A percentile compares a stretch with the other conserved stretches of the same genome.
Evolutionary conservation across 2,329 filamentous ascomycete genomes (phyloP).

Genomic region (Trichoderma sp.): DNA sequence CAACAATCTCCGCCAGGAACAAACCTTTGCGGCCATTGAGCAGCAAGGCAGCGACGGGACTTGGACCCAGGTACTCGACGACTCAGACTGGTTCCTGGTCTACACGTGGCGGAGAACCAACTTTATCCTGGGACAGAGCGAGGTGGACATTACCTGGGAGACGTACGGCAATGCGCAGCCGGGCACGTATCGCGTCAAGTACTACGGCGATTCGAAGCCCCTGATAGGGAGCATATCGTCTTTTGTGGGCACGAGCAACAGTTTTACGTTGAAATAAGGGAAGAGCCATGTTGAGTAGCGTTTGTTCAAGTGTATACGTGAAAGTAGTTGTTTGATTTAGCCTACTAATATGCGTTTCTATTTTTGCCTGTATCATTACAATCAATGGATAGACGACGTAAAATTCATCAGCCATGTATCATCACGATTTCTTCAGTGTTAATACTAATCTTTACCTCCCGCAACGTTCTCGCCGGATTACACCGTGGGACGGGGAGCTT

Average conservation of each 20-base stretch:
- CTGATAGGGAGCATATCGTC: conserved; percentile 46
- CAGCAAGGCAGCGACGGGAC: conserved; percentile 46
- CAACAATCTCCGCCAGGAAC: conserved; percentile 79
- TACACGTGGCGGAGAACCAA: conserved; percentile 78
- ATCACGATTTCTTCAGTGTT: neutral
- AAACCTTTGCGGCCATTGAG: conserved; percentile 79
- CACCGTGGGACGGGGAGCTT: neutral
- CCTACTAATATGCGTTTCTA: neutral
- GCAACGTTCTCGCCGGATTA: neutral
- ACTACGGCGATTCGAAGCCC: conserved; percentile 79
- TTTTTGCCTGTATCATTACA: neutral
- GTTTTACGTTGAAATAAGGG: conserved; percentile 31
- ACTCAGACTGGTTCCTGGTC: conserved; percentile 81
- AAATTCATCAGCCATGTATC: neutral
- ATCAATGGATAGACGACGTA: neutral
- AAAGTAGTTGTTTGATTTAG: neutral
- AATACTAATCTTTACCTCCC: neutral
- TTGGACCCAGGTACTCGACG: conserved; percentile 71
- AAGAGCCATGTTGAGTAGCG: neutral
- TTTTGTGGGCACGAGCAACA: conserved; percentile 33
- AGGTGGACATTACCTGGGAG: conserved; percentile 81
- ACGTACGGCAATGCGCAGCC: conserved; percentile 49
- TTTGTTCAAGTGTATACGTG: neutral
- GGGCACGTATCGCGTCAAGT: conserved; percentile 77
- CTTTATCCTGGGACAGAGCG: conserved; percentile 70